These are phyloP conservation scores for Gynochthodes officinalis DNA, from an alignment of 257 asterid genomes.

Conservation along the genomic window DNA sequence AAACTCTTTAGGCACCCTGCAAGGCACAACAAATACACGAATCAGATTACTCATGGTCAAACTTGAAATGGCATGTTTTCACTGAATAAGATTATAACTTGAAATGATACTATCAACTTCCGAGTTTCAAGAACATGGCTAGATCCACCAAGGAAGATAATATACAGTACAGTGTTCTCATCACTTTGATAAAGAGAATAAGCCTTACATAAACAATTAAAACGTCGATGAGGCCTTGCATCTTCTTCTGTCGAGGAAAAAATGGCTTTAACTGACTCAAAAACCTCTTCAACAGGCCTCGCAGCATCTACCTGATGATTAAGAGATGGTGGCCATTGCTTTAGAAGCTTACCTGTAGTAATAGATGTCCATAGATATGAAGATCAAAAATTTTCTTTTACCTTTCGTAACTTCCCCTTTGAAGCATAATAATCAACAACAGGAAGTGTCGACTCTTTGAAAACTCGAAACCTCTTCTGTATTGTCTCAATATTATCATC, in stretches of 20 bases:
- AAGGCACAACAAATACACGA: background rate
- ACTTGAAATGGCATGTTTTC: background rate
- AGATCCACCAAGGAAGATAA: too few relatives aligned
- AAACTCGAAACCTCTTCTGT: conserved; percentile 43
- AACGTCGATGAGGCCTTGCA: conserved; percentile 30
- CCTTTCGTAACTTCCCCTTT: conserved; percentile 78
- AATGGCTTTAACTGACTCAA: conserved; percentile 61
- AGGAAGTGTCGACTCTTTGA: conserved; percentile 45
- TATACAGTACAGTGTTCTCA: background rate
- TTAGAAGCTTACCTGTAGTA: background rate
- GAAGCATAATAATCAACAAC: conserved; percentile 49
- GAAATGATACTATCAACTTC: background rate
- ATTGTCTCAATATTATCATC: conserved; percentile 50
- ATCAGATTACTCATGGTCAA: background rate
- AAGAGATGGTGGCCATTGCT: background rate
- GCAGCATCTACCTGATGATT: conserved; percentile 59
- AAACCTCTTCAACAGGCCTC: conserved; percentile 63
- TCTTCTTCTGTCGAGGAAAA: conserved; percentile 37
- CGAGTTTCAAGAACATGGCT: background rate
- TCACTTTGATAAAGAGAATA: background rate
- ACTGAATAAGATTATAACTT: background rate
- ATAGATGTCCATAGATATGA: background rate
- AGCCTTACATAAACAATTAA: conserved; percentile 1
- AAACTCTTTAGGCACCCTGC: conserved; percentile 1
- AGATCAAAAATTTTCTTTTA: conserved; percentile 19